Evolutionary conservation across 495 filamentous ascomycete species (phyloP), one percentile per base, ranked within the genome.

Genomic region (Beverwykella pulmonaria): DNA sequence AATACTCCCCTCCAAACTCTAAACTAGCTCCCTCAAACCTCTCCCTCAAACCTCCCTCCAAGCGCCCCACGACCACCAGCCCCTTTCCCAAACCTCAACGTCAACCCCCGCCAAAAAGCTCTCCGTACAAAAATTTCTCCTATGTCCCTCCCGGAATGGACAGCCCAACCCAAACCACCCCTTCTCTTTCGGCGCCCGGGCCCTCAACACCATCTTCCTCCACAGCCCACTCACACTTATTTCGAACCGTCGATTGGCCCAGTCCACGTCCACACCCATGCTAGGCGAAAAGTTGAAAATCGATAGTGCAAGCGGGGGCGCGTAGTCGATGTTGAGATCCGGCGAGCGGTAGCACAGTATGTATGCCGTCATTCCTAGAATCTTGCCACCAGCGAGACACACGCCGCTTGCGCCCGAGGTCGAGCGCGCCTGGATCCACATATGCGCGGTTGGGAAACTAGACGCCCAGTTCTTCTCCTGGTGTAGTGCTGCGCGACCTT

Each of bases 381-480:
- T 79, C 53, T 74, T 73, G 7, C 81, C 81, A 3, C 80, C 80
- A 0, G 81, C 79, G 22, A 76, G 64, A 47, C 70, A 77, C 32
- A 79, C 69, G 2, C 67, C 74, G 30, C n/a, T n/a, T n/a, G 30
- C 4, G 27, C 69, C 61, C 26, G 67, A 54, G 49, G 55, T 65
- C 12, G 65, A 52, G 39, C 71, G 63, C 8, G 71, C 72, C 59
- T 79, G 80, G 25, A 79, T 52, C 80, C 81, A 82, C 25, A 78
- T 78, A 71, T 82, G 82, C 5, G 75, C 75, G 19, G 63, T 36
- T 1, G 81, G 81, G 62, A 83, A 83, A 32, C 67, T 73, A 8
- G 32, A 63, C 39, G 78, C 79, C 80, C 78, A 82, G 64, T 82
- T 82, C 69, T 82, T 83, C 67, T 82, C 81, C 27, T 79, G 71